Conservation (phyloP, 805 yeast species). For the Cyberlindnera xishuangbannaensis region DNA sequence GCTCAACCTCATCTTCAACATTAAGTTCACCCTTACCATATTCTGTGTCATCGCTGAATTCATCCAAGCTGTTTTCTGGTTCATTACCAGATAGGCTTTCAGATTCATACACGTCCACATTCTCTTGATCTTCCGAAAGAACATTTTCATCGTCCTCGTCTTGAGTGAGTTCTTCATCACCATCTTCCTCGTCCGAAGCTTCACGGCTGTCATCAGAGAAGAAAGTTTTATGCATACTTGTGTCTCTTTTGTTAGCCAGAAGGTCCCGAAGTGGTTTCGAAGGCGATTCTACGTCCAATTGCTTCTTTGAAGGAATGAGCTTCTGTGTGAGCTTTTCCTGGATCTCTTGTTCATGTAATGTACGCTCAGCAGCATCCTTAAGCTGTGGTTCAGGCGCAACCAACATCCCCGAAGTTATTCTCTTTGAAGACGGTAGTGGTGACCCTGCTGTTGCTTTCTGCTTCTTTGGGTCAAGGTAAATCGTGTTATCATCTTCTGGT, state of each 20-base stretch:
- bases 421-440: conserved; percentile 25
- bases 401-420: conserved; percentile 40
- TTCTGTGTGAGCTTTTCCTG: conserved; percentile 21
- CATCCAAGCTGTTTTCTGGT: too few relatives aligned
- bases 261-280: conserved; percentile 7
- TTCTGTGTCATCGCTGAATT: too few relatives aligned
- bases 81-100: too few relatives aligned
- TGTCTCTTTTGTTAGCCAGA: conserved; percentile 1
- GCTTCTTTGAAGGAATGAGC: conserved; percentile 20
- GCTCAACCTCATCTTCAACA: too few relatives aligned
- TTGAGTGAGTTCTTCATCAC: background rate
- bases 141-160: background rate
- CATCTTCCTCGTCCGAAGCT: background rate
- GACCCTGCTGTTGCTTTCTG: conserved; percentile 14
- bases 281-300: too few relatives aligned
- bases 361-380: conserved; percentile 33
- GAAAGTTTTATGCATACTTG: conserved; percentile 7
- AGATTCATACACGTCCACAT: too few relatives aligned
- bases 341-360: conserved; percentile 33
- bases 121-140: too few relatives aligned
- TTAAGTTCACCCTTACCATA: too few relatives aligned
- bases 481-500: conserved; percentile 19
- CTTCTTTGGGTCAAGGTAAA: conserved; percentile 23
- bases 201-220: conserved; percentile 10
- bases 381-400: conserved; percentile 39